These are phyloP conservation scores for Pharnaceum exiguum DNA, from an alignment of 148 eudicot species.

Conservation along the genomic window DNA sequence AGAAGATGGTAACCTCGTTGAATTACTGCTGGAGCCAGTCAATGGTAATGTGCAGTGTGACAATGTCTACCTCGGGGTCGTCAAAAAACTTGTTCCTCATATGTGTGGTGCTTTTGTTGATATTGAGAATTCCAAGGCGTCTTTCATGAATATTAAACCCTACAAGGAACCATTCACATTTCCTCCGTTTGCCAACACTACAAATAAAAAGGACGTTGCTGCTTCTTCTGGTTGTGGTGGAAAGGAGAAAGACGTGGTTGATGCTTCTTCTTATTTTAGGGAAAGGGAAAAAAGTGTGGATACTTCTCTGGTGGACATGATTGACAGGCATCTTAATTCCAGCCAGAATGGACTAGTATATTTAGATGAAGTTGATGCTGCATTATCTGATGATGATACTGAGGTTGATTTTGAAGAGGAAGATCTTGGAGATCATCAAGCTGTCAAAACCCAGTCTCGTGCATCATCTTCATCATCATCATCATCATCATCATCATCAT, in stretches of 20 bases:
- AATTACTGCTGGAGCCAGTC: constrained; percentile 82
- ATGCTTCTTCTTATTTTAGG: too few species aligned
- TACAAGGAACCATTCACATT: constrained; percentile 68
- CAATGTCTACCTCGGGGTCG: constrained; percentile 83
- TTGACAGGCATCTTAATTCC: constrained; percentile 28
- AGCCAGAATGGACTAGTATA: constrained; percentile 23
- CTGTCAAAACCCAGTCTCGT: too few species aligned
- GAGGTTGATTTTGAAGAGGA: constrained; percentile 47
- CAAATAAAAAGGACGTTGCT: constrained; percentile 39
- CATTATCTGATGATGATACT: constrained; percentile 44
- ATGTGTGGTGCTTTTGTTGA: constrained; percentile 98
- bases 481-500: too few species aligned
- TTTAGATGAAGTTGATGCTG: constrained; percentile 38
- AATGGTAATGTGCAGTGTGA: constrained; percentile 80
- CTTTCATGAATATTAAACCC: constrained; percentile 70
- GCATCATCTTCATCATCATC: too few species aligned
- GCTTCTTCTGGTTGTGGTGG: too few species aligned
- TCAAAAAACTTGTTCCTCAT: constrained; percentile 78
- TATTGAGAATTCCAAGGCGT: constrained; percentile 68
- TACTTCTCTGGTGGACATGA: constrained; percentile 22
- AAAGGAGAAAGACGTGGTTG: too few species aligned
- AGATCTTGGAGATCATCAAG: constrained; percentile 53
- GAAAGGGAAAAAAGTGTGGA: constrained; percentile 39
- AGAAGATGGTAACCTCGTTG: constrained; percentile 84
- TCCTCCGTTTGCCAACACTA: constrained; percentile 38